A percentile compares a stretch with the other conserved stretches of the same genome.
Evolutionary conservation across 169 alveolate species (phyloP).

Genomic region (Ichthyophthirius multifiliis): DNA sequence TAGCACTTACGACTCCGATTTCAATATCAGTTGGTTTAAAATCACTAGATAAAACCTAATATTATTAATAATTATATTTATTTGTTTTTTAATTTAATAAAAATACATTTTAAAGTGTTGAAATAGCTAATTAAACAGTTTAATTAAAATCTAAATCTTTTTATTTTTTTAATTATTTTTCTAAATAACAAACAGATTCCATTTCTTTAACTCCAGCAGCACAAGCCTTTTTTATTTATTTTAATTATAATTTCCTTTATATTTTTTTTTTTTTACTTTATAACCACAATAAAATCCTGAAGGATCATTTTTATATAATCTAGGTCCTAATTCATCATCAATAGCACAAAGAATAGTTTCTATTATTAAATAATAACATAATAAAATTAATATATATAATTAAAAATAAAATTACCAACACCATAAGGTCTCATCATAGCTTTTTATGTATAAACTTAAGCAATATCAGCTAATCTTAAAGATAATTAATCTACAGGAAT

Average conservation of each 20-base stretch:
- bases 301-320: constrained; percentile 78
- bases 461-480: constrained; percentile 62
- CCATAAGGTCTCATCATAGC: constrained; percentile 73
- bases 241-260: not conserved
- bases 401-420: constrained; percentile 1
- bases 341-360: constrained; percentile 65
- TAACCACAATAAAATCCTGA: constrained; percentile 57
- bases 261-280: not conserved
- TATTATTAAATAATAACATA: not conserved
- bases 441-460: constrained; percentile 68
- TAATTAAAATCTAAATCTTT: constrained; percentile 48
- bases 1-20: constrained; percentile 65
- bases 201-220: constrained; percentile 70
- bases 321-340: constrained; percentile 85
- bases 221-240: constrained; percentile 29
- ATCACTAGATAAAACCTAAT: constrained; percentile 43
- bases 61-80: not conserved
- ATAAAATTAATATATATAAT: not conserved
- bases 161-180: constrained; percentile 61
- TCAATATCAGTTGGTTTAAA: constrained; percentile 70
- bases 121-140: constrained; percentile 69
- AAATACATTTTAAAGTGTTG: constrained; percentile 60
- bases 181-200: constrained; percentile 60
- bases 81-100: not conserved
- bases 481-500: constrained; percentile 82